Evolutionary conservation across 2,329 filamentous ascomycete species (phyloP), one percentile per base, ranked within the genome.

Genomic region (Penicillium sclerotiorum): DNA sequence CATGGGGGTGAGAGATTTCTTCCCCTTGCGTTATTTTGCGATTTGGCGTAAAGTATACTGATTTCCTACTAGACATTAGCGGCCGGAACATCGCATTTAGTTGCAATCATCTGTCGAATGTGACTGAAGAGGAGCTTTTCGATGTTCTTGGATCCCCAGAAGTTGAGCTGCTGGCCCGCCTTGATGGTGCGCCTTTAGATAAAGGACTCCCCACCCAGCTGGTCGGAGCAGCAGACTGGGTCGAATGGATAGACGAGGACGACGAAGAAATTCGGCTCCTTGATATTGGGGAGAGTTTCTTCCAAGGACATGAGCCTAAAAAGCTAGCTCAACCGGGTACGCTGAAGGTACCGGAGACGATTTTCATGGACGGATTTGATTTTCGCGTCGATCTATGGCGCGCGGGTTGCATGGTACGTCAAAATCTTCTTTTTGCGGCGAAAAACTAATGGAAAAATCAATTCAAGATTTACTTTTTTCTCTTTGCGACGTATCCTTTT

Each of bases 311-410:
- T 40, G 60, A 58, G 55, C 61, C 53, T 51, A 2, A 52, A 36
- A 55, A 18, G 17, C 51, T 65, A 6, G 57, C 55, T 22, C 54
- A 64, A 43, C 64, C 64, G 8, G 46, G 60, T 28, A 46, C 36
- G 36, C 61, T 70, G 25, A 54, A 54, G 25, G 64, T 59, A 13
- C 68, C 60, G 4, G 67, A 71, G 51, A 58, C 63, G 1, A 64
- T 70, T 50, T 62, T 70, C 36, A 60, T 58, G 1, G 52, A 66
- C 23, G 18, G 8, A 6, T 66, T 72, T 59, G 58, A 61, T 52
- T 60, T 54, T 40, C 55, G 59, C 2, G 65, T 70, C 45, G 66
- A 72, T 23, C 56, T 71, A 28, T 72, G 63, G 70, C 56, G 60
- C 9, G 41, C 36, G 17, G 61, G 61, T 21, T 63, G 56, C 28